These are phyloP conservation scores for Begonia peltatifolia DNA, from an alignment of 306 rosid species.

Conservation along the genomic window DNA sequence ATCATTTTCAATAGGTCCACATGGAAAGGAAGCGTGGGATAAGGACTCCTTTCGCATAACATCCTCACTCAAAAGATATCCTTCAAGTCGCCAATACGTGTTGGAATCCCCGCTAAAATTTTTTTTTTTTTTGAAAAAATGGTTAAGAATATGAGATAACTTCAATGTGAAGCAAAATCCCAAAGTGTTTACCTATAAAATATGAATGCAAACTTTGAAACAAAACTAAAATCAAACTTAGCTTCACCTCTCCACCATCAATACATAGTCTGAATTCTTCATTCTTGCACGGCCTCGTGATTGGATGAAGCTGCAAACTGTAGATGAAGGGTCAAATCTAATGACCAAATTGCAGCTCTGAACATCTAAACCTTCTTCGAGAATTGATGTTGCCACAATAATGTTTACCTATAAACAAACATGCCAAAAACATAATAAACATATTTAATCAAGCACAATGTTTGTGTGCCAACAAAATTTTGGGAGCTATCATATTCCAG, in stretches of 20 bases:
- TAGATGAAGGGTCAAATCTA: slow-evolving; percentile 75
- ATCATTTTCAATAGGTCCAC: slow-evolving; percentile 29
- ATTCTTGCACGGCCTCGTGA: slow-evolving; percentile 88
- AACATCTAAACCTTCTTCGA: slow-evolving; percentile 90
- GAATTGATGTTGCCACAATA: slow-evolving; percentile 91
- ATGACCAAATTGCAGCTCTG: slow-evolving; percentile 80
- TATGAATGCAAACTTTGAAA: too few relatives aligned
- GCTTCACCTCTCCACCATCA: slow-evolving; percentile 60
- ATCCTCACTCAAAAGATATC: slow-evolving; percentile 48
- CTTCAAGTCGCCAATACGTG: slow-evolving; percentile 44
- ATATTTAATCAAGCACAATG: too few relatives aligned
- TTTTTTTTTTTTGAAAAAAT: neutral
- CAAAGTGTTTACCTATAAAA: too few relatives aligned
- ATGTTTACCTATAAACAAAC: slow-evolving; percentile 48
- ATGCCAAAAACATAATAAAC: neutral
- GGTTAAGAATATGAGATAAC: neutral
- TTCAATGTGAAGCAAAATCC: neutral
- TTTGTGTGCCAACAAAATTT: too few relatives aligned
- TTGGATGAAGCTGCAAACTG: slow-evolving; percentile 83
- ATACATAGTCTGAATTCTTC: slow-evolving; percentile 55
- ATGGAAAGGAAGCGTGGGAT: slow-evolving; percentile 46
- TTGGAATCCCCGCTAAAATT: slow-evolving; percentile 41
- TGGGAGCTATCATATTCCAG: too few relatives aligned
- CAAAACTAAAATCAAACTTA: too few relatives aligned
- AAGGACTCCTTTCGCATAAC: slow-evolving; percentile 61